Evolutionary conservation across 2,329 filamentous ascomycete species (phyloP).

Genomic region (Ophiostoma ips): DNA sequence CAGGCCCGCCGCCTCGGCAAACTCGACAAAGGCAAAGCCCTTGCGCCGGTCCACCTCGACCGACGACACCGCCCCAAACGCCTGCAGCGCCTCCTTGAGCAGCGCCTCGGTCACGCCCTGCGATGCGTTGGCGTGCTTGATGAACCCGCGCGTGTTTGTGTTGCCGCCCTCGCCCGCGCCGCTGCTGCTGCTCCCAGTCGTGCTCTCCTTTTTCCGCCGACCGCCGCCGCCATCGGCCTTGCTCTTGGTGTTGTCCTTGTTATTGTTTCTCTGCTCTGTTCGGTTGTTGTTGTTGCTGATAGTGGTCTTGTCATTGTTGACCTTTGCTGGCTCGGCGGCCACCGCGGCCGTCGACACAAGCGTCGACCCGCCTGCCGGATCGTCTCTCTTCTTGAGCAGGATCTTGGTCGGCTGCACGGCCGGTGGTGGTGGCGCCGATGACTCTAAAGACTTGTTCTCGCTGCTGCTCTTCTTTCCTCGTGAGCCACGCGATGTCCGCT

Average conservation of each 20-base stretch:
- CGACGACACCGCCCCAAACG: conserved; percentile 59
- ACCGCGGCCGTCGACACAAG: conserved; percentile 8
- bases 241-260: background rate
- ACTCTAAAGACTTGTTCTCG: background rate
- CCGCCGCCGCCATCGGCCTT: background rate
- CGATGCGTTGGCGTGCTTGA: conserved; percentile 75
- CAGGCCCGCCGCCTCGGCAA: conserved; percentile 57
- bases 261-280: background rate
- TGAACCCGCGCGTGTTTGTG: conserved; percentile 48
- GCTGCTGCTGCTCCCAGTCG: conserved; percentile 15
- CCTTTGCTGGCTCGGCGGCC: background rate
- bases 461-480: conserved; percentile 14
- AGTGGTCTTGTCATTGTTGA: background rate
- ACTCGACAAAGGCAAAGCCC: conserved; percentile 87
- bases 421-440: background rate
- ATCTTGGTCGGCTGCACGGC: conserved; percentile 17
- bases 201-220: conserved; percentile 13
- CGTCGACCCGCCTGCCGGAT: conserved; percentile 13
- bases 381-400: conserved; percentile 27
- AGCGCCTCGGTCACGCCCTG: conserved; percentile 80
- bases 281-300: background rate
- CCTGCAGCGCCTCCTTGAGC: conserved; percentile 58
- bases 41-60: conserved; percentile 93
- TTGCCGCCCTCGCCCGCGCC: conserved; percentile 26
- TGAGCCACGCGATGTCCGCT: conserved; percentile 9